Conservation (phyloP, 2,329 filamentous ascomycete genomes). For the Leptographium radiaticola region DNA sequence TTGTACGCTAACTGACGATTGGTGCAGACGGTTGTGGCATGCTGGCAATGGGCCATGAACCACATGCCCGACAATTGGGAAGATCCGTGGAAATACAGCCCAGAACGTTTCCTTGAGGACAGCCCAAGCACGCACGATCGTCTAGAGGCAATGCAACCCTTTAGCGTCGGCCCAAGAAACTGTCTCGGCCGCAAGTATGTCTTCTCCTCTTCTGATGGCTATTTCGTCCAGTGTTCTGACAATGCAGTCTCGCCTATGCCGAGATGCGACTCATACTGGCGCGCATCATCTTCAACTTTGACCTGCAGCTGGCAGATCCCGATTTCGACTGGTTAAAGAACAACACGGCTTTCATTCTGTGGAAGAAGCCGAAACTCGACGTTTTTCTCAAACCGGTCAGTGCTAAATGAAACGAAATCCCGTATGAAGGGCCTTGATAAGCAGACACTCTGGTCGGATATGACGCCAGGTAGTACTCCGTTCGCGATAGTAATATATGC, state of each 20-base stretch:
- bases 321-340: not conserved
- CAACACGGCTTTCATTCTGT: not conserved
- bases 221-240: no score
- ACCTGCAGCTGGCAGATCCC: not conserved
- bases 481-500: no score
- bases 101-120: constrained; percentile 20
- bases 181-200: constrained; percentile 10
- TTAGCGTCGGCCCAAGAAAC: constrained; percentile 7
- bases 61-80: constrained; percentile 27
- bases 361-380: not conserved
- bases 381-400: not conserved
- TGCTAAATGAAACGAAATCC: not conserved
- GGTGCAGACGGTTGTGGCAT: not conserved
- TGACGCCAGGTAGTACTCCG: not conserved
- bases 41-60: constrained; percentile 15
- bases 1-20: not conserved
- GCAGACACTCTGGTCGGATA: not conserved
- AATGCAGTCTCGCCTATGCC: constrained; percentile 4
- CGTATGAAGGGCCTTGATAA: not conserved
- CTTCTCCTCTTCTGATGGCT: not conserved
- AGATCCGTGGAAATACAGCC: constrained; percentile 13
- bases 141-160: constrained; percentile 22
- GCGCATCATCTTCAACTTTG: not conserved
- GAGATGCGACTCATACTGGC: constrained; percentile 4
- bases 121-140: constrained; percentile 25